Conservation (phyloP, 2,329 filamentous ascomycete genomes). For the Trichoderma sp. region DNA sequence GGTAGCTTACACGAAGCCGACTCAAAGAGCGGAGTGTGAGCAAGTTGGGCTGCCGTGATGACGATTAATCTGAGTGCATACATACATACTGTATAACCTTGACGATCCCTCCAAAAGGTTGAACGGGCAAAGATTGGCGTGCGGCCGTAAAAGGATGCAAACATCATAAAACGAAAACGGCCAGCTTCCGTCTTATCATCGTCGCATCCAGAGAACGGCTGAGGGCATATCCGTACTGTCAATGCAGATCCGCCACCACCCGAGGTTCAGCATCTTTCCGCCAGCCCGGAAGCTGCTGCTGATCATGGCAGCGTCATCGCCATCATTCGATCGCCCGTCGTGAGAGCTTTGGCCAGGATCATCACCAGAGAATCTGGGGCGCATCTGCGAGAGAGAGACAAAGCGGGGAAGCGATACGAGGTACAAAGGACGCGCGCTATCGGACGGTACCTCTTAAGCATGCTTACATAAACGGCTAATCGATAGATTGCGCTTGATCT, state of each 20-base stretch:
- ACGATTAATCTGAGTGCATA: background rate
- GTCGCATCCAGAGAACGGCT: background rate
- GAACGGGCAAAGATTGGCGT: background rate
- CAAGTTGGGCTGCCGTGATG: background rate
- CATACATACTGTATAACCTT: background rate
- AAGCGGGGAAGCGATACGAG: constrained; percentile 24
- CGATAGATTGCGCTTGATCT: constrained; percentile 2
- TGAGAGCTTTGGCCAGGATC: constrained; percentile 16
- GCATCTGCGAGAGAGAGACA: constrained; percentile 17
- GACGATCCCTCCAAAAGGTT: background rate
- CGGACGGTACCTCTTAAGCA: background rate
- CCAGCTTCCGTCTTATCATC: background rate
- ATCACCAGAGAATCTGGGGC: constrained; percentile 24
- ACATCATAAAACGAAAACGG: constrained; percentile 13
- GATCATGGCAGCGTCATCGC: constrained; percentile 26
- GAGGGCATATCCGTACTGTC: background rate
- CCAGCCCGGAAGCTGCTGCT: constrained; percentile 9
- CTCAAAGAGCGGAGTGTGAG: background rate
- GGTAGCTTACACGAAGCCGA: constrained; percentile 15
- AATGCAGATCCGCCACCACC: constrained; percentile 7
- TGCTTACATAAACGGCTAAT: background rate
- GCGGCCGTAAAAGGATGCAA: background rate
- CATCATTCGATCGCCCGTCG: constrained; percentile 19
- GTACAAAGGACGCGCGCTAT: background rate
- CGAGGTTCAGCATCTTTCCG: background rate